A percentile compares a stretch with the other conserved stretches of the same genome.
Evolutionary conservation across 2,329 filamentous ascomycete genomes (phyloP).

Genomic region (Pseudogymnoascus sp.): DNA sequence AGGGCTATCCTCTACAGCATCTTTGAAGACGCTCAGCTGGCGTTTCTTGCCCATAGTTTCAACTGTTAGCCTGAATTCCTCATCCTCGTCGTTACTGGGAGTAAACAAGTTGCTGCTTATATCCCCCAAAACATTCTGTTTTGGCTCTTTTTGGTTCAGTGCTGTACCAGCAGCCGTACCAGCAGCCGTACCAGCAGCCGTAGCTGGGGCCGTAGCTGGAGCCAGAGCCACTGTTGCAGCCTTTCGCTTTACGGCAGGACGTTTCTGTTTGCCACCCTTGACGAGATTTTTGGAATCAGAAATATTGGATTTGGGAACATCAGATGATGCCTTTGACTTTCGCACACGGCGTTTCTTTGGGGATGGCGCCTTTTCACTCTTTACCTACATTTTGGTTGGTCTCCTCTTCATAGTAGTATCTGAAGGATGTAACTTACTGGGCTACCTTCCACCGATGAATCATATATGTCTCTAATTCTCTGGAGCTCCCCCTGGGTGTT

Average conservation of each 20-base stretch:
- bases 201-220: conserved; percentile 11
- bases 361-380: conserved; percentile 9
- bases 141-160: conserved; percentile 7
- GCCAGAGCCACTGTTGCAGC: not conserved
- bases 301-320: conserved; percentile 17
- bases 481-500: conserved; percentile 43
- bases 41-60: conserved; percentile 24
- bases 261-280: conserved; percentile 9
- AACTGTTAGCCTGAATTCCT: conserved; percentile 26
- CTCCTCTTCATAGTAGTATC: not conserved
- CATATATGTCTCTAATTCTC: conserved; percentile 52
- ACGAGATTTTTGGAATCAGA: conserved; percentile 16
- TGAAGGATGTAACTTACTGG: conserved; percentile 35
- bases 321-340: conserved; percentile 13
- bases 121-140: not conserved
- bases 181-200: conserved; percentile 9
- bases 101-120: conserved; percentile 6
- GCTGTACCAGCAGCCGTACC: conserved; percentile 15
- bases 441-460: conserved; percentile 45
- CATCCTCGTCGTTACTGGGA: conserved; percentile 25
- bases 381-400: not conserved
- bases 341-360: conserved; percentile 26
- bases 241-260: conserved; percentile 16
- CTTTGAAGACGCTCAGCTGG: conserved; percentile 25
- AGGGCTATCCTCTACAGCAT: conserved; percentile 24